Base-by-base conservation (phyloP, 176 grass and related monocot species). In the Aechmea fasciata region DNA sequence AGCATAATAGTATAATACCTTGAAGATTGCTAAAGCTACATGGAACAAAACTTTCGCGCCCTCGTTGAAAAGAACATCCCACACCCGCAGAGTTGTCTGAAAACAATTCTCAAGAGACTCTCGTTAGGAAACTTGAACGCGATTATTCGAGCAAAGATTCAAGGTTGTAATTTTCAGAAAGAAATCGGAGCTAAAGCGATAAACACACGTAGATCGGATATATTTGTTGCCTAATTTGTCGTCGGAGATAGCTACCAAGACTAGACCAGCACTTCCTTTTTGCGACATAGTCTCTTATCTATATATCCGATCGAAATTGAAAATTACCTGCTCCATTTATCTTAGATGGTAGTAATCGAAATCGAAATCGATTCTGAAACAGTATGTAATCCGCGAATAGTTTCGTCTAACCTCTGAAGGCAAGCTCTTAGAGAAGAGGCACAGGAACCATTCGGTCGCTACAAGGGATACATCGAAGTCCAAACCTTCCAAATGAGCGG, bases 1-100 rank as follows among this genome's bases (percentile, higher is more conserved):
- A 11, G 71, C 13, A 75, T 52, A 52, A 71, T 78, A 11, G 71
- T 11, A 75, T 52, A 52, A 71, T 78, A 97, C 93, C 93, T 97
- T 97, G 74, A 97, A 90, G 66, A 92, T 87, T 79, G 93, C 93
- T 14, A 97, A 80, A 53, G 89, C 93, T 3, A 97, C 89, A 87
- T 90, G 88, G 79, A 97, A 97, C 73, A 97, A 78, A 74, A 97
- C 93, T 73, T 97, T 92, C 63, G 93, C 93, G 41, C 93, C 93
- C 78, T 97, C 93, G 28, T 99, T 92, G 78, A 99, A 99, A 11
- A 99, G 74, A 66, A 93, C 87, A 85, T 99, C 94, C 94, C 94
- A 99, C 10, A 99, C 94, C 19, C 94, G 70, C 13, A 99, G 74
- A 10, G 94, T 85, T 87, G 94, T 93, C 87, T 99, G 79, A 14